Percentiles rank a stretch among this genome's conserved stretches.
Conservation (phyloP, 192 early-diverging fungal genomes). For the Chytriomyces sp. region DNA sequence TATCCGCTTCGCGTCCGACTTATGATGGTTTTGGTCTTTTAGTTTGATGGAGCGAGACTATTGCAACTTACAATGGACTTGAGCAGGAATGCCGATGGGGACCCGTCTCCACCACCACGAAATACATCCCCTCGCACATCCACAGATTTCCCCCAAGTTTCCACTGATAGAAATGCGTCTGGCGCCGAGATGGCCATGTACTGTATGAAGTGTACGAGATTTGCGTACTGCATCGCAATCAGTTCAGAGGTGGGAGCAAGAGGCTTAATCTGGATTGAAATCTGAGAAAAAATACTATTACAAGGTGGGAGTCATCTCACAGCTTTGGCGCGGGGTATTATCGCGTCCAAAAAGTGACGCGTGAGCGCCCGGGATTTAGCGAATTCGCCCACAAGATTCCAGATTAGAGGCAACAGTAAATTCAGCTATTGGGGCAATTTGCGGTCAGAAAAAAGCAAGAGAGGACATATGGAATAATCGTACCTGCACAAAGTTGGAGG, state of each 20-base stretch:
- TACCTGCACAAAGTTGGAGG: slow-evolving; percentile 10
- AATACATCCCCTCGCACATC: not conserved
- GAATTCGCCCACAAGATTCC: slow-evolving; percentile 13
- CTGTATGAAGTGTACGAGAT: slow-evolving; percentile 11
- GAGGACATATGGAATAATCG: not conserved
- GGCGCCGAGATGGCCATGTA: slow-evolving; percentile 3
- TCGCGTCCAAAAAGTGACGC: slow-evolving; percentile 4
- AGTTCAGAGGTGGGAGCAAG: slow-evolving; percentile 6
- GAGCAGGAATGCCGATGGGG: not conserved
- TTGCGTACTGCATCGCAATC: slow-evolving; percentile 9
- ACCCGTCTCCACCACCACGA: not conserved
- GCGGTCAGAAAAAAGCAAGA: not conserved
- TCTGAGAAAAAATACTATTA: too few relatives aligned
- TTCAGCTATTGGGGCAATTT: slow-evolving; percentile 1
- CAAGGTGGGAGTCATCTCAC: too few relatives aligned
- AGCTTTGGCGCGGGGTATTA: slow-evolving; percentile 15
- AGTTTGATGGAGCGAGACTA: not conserved
- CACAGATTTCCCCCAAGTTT: not conserved
- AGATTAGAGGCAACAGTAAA: slow-evolving; percentile 19
- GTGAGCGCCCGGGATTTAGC: slow-evolving; percentile 10
- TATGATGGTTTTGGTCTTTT: not conserved
- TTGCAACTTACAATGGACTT: not conserved
- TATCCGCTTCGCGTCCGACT: not conserved
- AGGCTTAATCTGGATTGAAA: not conserved
- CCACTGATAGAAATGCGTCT: slow-evolving; percentile 12